These are phyloP conservation scores for Pichia sp. DNA, from an alignment of 1,139 yeast species.

Conservation along the genomic window DNA sequence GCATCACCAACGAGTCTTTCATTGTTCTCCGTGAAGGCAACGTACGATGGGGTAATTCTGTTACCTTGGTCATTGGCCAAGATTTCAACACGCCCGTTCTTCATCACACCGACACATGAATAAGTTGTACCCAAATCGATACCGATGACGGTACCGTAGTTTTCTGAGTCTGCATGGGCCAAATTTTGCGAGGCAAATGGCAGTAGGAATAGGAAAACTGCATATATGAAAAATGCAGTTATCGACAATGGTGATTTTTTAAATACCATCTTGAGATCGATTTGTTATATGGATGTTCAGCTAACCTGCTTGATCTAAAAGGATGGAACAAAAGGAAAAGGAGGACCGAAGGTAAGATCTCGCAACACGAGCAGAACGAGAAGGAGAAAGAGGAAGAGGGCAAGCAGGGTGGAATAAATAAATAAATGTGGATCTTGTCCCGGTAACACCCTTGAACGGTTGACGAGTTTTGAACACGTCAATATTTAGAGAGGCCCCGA, in stretches of 20 bases:
- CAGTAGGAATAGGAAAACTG: slow-evolving; percentile 51
- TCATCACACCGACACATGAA: slow-evolving; percentile 94
- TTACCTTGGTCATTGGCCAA: slow-evolving; percentile 94
- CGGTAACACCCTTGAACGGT: neutral
- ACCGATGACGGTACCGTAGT: slow-evolving; percentile 78
- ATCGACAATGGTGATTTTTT: slow-evolving; percentile 14
- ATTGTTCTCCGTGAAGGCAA: slow-evolving; percentile 64
- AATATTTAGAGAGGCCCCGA: neutral
- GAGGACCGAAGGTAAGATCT: neutral
- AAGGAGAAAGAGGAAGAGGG: neutral
- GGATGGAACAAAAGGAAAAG: slow-evolving; percentile 18
- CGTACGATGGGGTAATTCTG: slow-evolving; percentile 90
- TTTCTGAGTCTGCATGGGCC: slow-evolving; percentile 47
- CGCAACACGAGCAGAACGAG: neutral
- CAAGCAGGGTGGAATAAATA: neutral
- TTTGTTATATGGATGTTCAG: neutral
- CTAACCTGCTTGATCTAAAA: neutral
- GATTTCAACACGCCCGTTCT: slow-evolving; percentile 85
- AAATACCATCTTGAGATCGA: slow-evolving; percentile 5
- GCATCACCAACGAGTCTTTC: slow-evolving; percentile 94
- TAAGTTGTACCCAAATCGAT: slow-evolving; percentile 88
- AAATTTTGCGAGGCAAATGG: slow-evolving; percentile 44
- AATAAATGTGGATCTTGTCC: neutral
- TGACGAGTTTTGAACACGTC: slow-evolving; percentile 7
- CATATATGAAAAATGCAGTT: slow-evolving; percentile 39